These are phyloP conservation scores for Paraphoma chrysanthemicola DNA, from an alignment of 2,329 filamentous ascomycete genomes.

Conservation along the genomic window DNA sequence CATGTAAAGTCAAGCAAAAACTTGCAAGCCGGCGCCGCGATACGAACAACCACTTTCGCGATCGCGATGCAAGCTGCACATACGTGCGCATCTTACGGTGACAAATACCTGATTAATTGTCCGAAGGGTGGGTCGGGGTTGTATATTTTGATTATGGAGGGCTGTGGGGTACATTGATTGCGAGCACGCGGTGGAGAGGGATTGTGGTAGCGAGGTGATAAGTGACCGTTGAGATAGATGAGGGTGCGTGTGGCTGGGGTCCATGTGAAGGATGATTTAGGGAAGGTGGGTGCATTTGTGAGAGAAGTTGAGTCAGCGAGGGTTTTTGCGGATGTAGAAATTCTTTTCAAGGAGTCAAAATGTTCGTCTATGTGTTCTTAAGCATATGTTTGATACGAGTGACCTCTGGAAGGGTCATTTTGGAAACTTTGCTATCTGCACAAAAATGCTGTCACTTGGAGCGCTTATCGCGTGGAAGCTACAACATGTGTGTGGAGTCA, in stretches of 20 bases:
- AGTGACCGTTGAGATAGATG: not conserved
- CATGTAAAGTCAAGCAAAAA: not conserved
- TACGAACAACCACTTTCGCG: not conserved
- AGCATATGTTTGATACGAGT: no score
- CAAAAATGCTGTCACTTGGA: no score
- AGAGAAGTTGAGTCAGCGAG: no score
- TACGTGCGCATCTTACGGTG: not conserved
- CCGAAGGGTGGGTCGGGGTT: not conserved
- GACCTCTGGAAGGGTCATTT: no score
- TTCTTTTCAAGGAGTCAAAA: no score
- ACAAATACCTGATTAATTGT: not conserved
- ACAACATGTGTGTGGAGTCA: not conserved
- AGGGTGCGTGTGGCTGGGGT: not conserved
- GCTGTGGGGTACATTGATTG: slow-evolving; percentile 6
- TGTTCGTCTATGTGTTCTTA: no score
- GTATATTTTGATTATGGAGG: not conserved
- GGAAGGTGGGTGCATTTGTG: not conserved
- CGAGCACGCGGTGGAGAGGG: slow-evolving; percentile 1
- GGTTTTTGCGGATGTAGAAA: no score
- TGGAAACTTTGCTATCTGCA: no score
- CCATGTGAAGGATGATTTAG: not conserved
- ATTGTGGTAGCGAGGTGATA: not conserved
- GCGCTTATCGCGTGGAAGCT: no score
- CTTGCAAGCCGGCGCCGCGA: not conserved
- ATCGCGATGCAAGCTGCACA: not conserved